phyloP scores from a whole-genome alignment of 306 rosid species.

The Urtica urens region DNA sequence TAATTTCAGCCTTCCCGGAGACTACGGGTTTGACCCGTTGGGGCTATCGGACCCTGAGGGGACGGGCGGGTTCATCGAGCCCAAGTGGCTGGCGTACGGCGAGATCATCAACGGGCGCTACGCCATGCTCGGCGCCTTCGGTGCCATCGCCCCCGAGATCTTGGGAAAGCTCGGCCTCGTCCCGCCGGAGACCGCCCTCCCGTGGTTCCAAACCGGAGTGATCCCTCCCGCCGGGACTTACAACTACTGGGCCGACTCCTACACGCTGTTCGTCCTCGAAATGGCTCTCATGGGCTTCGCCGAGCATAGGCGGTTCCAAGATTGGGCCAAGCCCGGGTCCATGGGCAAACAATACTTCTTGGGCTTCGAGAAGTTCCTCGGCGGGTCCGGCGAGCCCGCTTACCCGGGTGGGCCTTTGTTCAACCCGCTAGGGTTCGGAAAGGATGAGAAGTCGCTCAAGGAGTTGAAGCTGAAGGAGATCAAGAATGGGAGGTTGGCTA shows the following conservation, averaged over 20 bases:
- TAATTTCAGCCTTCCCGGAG: constrained; percentile 95
- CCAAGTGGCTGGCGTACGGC: constrained; percentile 89
- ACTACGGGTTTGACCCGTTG: constrained; percentile 83
- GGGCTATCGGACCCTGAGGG: constrained; percentile 99
- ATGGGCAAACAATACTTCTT: constrained; percentile 82
- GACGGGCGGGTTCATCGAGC: constrained; percentile 93
- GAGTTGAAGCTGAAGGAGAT: constrained; percentile 89
- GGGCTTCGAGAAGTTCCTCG: constrained; percentile 65
- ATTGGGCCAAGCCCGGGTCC: constrained; percentile 77
- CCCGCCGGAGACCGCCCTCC: constrained; percentile 83
- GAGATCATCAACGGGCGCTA: constrained; percentile 76
- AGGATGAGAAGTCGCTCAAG: constrained; percentile 73
- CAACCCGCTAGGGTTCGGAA: constrained; percentile 90
- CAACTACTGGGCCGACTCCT: constrained; percentile 84
- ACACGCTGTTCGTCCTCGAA: constrained; percentile 72
- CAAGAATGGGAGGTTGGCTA: constrained; percentile 92
- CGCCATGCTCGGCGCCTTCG: constrained; percentile 82
- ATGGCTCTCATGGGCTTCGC: constrained; percentile 91
- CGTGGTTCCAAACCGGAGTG: constrained; percentile 93
- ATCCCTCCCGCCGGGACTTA: constrained; percentile 91
- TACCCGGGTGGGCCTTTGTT: constrained; percentile 94
- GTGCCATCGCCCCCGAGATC: constrained; percentile 84
- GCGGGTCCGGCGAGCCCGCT: constrained; percentile 74
- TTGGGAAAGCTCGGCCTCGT: constrained; percentile 62
- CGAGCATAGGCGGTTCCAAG: constrained; percentile 86